Evolutionary conservation across 192 early-diverging fungal species (phyloP).

Genomic region (Spizellomyces punctatus): DNA sequence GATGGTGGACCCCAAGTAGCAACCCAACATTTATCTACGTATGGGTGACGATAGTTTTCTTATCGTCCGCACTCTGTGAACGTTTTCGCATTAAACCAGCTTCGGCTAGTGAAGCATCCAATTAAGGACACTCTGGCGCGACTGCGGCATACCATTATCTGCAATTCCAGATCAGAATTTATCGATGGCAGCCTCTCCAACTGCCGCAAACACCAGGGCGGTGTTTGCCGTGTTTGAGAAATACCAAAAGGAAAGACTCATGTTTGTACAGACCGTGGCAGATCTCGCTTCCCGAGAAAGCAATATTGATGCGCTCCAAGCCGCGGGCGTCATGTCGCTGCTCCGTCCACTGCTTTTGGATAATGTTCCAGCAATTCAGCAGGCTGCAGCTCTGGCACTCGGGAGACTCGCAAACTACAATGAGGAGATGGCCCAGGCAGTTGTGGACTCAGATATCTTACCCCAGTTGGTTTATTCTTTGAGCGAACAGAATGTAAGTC

Average conservation of each 20-base stretch:
- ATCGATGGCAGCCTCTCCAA: constrained; percentile 14
- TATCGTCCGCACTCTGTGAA: too few relatives aligned
- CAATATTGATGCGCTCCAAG: constrained; percentile 58
- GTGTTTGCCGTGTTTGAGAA: constrained; percentile 56
- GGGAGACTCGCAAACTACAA: constrained; percentile 61
- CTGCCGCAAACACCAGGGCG: constrained; percentile 28
- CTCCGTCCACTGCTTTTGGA: constrained; percentile 59
- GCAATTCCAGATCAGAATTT: not conserved
- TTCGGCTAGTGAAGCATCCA: too few relatives aligned
- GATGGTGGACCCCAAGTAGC: too few relatives aligned
- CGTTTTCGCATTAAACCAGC: too few relatives aligned
- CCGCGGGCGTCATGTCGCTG: constrained; percentile 52
- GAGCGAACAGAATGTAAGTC: constrained; percentile 54
- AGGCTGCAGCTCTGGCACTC: constrained; percentile 60
- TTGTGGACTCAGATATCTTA: constrained; percentile 59
- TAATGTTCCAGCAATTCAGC: constrained; percentile 60
- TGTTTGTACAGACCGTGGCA: constrained; percentile 61
- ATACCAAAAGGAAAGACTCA: constrained; percentile 58
- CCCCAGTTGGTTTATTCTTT: constrained; percentile 57
- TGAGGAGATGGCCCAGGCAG: constrained; percentile 56
- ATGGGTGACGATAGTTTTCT: too few relatives aligned
- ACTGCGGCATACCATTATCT: too few relatives aligned
- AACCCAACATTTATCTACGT: too few relatives aligned
- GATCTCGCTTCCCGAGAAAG: constrained; percentile 59
- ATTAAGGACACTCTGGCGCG: too few relatives aligned